Base-by-base conservation (phyloP, 768 basidiomycete species). In the Hypholoma fasciculare region DNA sequence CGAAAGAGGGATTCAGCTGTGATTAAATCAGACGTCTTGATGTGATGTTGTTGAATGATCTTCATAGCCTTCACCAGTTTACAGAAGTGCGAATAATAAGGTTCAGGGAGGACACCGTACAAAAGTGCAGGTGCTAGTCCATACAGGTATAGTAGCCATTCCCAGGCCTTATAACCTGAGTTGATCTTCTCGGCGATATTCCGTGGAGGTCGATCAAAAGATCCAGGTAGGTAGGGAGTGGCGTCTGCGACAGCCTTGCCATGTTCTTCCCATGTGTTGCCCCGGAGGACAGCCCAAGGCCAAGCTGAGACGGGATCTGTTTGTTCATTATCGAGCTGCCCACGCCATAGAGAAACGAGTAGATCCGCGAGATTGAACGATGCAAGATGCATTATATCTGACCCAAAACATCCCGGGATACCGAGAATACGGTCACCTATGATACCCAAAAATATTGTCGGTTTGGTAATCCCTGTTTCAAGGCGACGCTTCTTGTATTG, bases 121-220 rank as follows among this genome's bases (percentile, higher is more conserved):
- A 75, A 54, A 2, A 75, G 58, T 0, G 61, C 70, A 2, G 70
- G 70, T 1, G 61, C 71, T 0, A 75, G 57, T 3, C 66, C 63
- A 54, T 55, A 72, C 1, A 72, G 14, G 27, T 71, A 74, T 0
- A 67, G 56, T 8, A 69, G 39, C n/a, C 54, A 72, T 37, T 71
- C 69, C 57, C 60, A 64, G 4, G 67, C 71, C 43, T 73, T 73
- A 55, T 79, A 42, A 7, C 30, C 30, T 2, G 2, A 3, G 30
- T 34, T 34, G 6, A 34, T 34, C 9, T 34, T 34, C 6, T 73
- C 65, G 0, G 76, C 75, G n/a, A 67, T 66, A 54, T 81, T 76
- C 0, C 75, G 70, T 1, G 77, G 80, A 5, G 76, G 72, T 2
- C 72, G 67, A 61, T 78, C 73, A 65, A 78, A 79, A 0, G 72